Percentiles rank a stretch among this genome's conserved stretches.
These are phyloP conservation scores for Paramecium pentaurelia DNA, from an alignment of 73 alveolate genomes.

Conservation along the genomic window DNA sequence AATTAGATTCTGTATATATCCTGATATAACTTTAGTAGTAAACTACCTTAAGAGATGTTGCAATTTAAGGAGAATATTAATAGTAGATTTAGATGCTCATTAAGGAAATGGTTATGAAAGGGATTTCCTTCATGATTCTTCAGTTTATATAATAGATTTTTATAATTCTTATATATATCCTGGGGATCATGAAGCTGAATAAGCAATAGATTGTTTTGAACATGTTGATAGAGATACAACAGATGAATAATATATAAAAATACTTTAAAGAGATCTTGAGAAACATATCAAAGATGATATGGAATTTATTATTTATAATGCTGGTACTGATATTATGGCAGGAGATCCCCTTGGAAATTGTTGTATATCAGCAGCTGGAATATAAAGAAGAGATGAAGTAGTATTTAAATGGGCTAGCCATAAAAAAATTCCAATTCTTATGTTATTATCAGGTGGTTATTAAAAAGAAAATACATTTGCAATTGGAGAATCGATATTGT, in stretches of 20 bases:
- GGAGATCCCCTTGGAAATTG: conserved; percentile 81
- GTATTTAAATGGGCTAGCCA: conserved; percentile 62
- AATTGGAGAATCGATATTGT: conserved; percentile 57
- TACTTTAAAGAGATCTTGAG: conserved; percentile 59
- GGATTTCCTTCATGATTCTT: conserved; percentile 70
- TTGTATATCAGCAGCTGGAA: conserved; percentile 63
- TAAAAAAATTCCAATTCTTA: conserved; percentile 70
- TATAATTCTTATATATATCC: conserved; percentile 81
- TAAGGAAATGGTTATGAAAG: conserved; percentile 91
- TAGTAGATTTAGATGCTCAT: conserved; percentile 90
- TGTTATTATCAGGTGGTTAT: conserved; percentile 91
- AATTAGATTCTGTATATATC: conserved; percentile 82
- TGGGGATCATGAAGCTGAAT: conserved; percentile 74
- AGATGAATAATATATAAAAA: conserved; percentile 62
- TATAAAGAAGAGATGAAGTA: conserved; percentile 73
- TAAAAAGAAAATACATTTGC: conserved; percentile 73
- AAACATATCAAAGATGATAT: neutral
- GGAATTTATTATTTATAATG: conserved; percentile 79
- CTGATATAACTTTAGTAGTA: conserved; percentile 79
- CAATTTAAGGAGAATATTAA: conserved; percentile 64
- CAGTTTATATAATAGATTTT: conserved; percentile 74
- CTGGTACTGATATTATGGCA: conserved; percentile 87
- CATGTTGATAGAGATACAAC: conserved; percentile 49
- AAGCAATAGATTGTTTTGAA: conserved; percentile 62
- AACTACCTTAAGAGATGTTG: conserved; percentile 59